These are phyloP conservation scores for Basipetospora chlamydospora DNA, from an alignment of 2,329 filamentous ascomycete genomes.

Conservation along the genomic window DNA sequence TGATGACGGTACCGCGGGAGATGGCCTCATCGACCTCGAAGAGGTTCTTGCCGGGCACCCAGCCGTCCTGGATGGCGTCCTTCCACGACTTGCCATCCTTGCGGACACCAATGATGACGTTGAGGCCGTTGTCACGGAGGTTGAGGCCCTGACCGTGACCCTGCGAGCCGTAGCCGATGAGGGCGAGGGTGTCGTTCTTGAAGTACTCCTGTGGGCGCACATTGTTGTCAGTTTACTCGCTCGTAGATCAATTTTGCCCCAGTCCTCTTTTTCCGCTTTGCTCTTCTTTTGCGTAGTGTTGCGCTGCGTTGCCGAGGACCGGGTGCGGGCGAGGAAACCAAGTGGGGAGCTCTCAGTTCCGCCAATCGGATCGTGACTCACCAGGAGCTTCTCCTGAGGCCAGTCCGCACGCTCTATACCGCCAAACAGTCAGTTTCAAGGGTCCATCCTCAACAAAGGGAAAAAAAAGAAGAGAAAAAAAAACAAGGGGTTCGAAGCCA, in stretches of 20 bases:
- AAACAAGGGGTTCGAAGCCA: not conserved
- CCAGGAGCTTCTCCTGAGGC: slow-evolving; percentile 95
- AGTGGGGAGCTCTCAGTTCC: no score
- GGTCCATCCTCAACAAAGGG: not conserved
- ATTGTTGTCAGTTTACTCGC: no score
- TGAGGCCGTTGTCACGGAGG: slow-evolving; percentile 98
- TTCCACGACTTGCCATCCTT: slow-evolving; percentile 98
- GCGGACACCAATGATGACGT: slow-evolving; percentile 96
- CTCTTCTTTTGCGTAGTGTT: no score
- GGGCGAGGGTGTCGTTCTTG: slow-evolving; percentile 97
- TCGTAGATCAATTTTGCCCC: not conserved
- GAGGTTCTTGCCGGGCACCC: slow-evolving; percentile 96
- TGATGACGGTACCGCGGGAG: slow-evolving; percentile 81
- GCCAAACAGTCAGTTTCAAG: not conserved
- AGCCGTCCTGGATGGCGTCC: slow-evolving; percentile 92
- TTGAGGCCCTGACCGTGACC: slow-evolving; percentile 99
- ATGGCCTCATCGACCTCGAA: slow-evolving; percentile 98
- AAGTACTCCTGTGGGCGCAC: slow-evolving; percentile 66
- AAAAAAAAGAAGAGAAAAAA: slow-evolving; percentile 9
- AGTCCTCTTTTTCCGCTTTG: no score
- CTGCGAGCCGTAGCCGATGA: slow-evolving; percentile 97
- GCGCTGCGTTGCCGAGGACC: no score
- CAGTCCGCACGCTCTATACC: slow-evolving; percentile 86
- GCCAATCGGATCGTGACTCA: slow-evolving; percentile 38
- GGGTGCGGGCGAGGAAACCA: no score